These are phyloP conservation scores for Boechera retrofracta DNA, from an alignment of 345 rosid genomes.

Conservation along the genomic window DNA sequence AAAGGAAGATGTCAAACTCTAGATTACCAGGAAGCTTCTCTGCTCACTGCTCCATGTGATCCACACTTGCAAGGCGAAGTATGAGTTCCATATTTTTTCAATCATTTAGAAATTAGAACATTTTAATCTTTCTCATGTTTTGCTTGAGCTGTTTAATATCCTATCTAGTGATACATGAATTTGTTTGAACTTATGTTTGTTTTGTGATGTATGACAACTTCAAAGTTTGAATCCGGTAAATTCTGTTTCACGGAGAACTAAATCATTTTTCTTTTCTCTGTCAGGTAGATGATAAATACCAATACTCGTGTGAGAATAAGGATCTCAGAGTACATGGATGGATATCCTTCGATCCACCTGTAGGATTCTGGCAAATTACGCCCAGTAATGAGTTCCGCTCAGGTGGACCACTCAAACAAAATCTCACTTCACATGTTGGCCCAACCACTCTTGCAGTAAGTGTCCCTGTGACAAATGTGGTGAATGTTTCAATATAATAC, in stretches of 20 bases:
- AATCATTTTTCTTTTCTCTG: constrained; percentile 22
- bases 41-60: constrained; percentile 73
- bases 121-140: constrained; percentile 8
- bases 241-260: background rate
- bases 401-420: constrained; percentile 94
- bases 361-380: constrained; percentile 97
- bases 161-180: background rate
- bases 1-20: constrained; percentile 74
- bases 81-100: constrained; percentile 14
- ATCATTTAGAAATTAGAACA: background rate
- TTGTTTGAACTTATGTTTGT: background rate
- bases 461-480: constrained; percentile 12
- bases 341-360: constrained; percentile 78
- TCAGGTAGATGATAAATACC: constrained; percentile 98
- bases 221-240: background rate
- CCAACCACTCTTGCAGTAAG: constrained; percentile 88
- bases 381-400: constrained; percentile 94
- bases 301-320: constrained; percentile 87
- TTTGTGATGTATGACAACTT: constrained; percentile 6
- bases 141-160: constrained; percentile 10
- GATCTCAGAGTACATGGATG: constrained; percentile 90
- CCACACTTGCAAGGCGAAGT: constrained; percentile 74
- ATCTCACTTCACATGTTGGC: constrained; percentile 94
- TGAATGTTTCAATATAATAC: constrained; percentile 5
- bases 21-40: constrained; percentile 84